phyloP scores from a whole-genome alignment of 2,329 filamentous ascomycete genomes.

The Colletotrichum sp. region DNA sequence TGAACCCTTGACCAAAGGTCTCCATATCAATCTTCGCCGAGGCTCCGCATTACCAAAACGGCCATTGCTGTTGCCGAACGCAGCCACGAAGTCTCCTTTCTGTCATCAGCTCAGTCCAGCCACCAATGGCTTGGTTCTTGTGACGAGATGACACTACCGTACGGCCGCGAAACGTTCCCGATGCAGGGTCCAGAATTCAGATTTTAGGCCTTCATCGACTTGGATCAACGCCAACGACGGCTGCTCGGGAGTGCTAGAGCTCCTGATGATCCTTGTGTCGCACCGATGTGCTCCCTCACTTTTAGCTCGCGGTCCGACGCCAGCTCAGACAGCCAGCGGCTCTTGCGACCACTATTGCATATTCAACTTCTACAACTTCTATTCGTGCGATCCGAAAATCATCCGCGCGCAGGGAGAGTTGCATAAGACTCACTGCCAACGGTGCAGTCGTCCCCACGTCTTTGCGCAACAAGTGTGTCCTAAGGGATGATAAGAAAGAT shows the following conservation, averaged over 20 bases:
- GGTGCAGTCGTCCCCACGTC: not conserved
- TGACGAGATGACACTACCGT: not conserved
- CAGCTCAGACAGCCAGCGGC: not conserved
- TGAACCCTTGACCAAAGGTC: not conserved
- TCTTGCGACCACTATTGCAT: not conserved
- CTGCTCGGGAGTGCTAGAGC: not conserved
- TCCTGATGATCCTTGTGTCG: not conserved
- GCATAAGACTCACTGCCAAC: not conserved
- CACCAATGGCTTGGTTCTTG: conserved; percentile 1
- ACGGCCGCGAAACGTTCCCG: not conserved
- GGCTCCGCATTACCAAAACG: not conserved
- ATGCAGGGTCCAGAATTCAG: conserved; percentile 6
- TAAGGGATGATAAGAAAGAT: not conserved
- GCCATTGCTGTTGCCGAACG: not conserved
- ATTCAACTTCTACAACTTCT: not conserved
- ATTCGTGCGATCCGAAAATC: not conserved
- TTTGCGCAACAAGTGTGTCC: not conserved
- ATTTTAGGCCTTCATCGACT: not conserved
- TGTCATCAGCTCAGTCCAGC: not conserved
- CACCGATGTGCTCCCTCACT: not conserved
- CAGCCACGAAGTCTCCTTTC: not conserved
- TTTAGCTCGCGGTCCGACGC: not conserved
- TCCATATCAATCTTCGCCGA: conserved; percentile 8
- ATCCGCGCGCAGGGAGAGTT: not conserved
- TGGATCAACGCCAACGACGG: not conserved